These are phyloP conservation scores for Venturia pyrina DNA, from an alignment of 2,329 filamentous ascomycete genomes.

Conservation along the genomic window DNA sequence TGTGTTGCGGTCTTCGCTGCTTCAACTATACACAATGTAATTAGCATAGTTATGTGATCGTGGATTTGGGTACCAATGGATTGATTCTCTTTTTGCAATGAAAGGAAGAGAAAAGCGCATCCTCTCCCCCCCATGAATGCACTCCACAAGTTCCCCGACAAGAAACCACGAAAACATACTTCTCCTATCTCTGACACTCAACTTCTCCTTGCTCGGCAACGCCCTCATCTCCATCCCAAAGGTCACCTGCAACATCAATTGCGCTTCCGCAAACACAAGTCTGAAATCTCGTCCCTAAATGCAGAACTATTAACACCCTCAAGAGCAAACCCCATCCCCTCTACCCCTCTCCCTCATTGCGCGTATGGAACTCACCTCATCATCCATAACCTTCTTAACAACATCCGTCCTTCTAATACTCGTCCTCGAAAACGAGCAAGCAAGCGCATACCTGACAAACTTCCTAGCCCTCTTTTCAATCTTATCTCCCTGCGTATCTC, in stretches of 20 bases:
- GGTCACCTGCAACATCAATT: slow-evolving; percentile 55
- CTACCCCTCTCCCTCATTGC: slow-evolving; percentile 29
- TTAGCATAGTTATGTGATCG: not conserved
- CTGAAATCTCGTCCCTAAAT: slow-evolving; percentile 52
- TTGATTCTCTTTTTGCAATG: too few species aligned
- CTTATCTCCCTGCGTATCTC: not conserved
- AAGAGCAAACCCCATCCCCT: too few species aligned
- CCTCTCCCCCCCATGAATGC: too few species aligned
- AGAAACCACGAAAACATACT: slow-evolving; percentile 37
- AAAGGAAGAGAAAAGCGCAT: too few species aligned
- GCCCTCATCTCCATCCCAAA: slow-evolving; percentile 95
- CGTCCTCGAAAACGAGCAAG: slow-evolving; percentile 49
- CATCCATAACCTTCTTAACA: slow-evolving; percentile 35
- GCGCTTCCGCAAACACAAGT: slow-evolving; percentile 65
- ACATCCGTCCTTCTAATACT: slow-evolving; percentile 47
- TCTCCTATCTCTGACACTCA: slow-evolving; percentile 69
- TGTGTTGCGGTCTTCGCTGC: slow-evolving; percentile 45
- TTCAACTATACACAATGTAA: slow-evolving; percentile 24
- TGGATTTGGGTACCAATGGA: too few species aligned
- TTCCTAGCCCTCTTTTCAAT: slow-evolving; percentile 44
- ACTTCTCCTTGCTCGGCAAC: slow-evolving; percentile 69
- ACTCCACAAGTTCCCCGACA: too few species aligned
- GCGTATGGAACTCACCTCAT: not conserved
- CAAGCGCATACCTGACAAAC: slow-evolving; percentile 50
- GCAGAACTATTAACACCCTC: too few species aligned